These are phyloP conservation scores for Clavariopsis aquatica DNA, from an alignment of 495 filamentous ascomycete species.

Conservation along the genomic window DNA sequence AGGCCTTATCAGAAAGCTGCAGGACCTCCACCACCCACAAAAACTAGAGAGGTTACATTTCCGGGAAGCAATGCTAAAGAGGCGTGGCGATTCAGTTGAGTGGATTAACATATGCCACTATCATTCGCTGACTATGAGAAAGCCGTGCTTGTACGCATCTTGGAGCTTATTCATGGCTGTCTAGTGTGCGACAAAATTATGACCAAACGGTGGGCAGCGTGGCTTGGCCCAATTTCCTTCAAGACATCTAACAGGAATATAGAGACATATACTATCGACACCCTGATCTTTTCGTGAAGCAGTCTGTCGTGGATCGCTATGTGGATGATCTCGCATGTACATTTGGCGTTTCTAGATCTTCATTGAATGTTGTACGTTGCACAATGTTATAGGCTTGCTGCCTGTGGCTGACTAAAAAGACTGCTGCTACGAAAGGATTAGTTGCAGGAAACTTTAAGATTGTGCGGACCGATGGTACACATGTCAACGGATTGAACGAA, in stretches of 20 bases:
- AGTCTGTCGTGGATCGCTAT: slow-evolving; percentile 71
- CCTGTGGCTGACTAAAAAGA: slow-evolving; percentile 43
- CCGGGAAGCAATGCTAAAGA: slow-evolving; percentile 61
- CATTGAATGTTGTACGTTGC: slow-evolving; percentile 63
- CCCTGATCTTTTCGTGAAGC: slow-evolving; percentile 73
- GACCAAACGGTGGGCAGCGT: slow-evolving; percentile 67
- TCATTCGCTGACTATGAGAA: slow-evolving; percentile 13
- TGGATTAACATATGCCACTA: not conserved
- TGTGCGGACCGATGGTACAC: slow-evolving; percentile 41
- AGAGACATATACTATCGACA: slow-evolving; percentile 94
- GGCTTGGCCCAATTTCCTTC: not conserved
- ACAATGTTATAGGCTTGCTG: not conserved
- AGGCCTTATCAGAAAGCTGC: not conserved
- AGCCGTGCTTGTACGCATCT: slow-evolving; percentile 66
- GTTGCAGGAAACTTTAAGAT: slow-evolving; percentile 58
- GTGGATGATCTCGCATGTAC: slow-evolving; percentile 87
- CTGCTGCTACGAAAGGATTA: slow-evolving; percentile 74
- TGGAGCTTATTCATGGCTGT: slow-evolving; percentile 70
- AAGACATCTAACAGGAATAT: slow-evolving; percentile 1
- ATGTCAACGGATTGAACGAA: slow-evolving; percentile 27
- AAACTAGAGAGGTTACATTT: slow-evolving; percentile 49
- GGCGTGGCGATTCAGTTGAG: slow-evolving; percentile 65
- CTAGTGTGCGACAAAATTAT: slow-evolving; percentile 62
- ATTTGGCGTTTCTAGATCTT: slow-evolving; percentile 60
- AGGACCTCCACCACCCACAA: not conserved